Percentiles rank a stretch among this genome's conserved stretches.
Evolutionary conservation across 192 early-diverging fungal genomes (phyloP).

Genomic region (Spizellomyces sp.): DNA sequence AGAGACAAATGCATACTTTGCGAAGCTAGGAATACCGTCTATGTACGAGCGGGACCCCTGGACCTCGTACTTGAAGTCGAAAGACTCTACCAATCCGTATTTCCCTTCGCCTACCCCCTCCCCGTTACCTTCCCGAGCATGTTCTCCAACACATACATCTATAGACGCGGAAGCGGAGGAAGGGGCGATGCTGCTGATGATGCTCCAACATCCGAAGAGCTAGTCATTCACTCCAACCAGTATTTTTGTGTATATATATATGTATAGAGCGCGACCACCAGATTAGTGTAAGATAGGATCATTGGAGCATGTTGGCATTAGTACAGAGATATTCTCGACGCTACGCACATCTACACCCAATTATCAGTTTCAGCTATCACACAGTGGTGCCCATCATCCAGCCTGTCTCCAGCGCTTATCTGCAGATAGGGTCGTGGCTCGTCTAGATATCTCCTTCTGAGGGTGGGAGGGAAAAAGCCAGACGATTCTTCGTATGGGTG

Average conservation of each 20-base stretch:
- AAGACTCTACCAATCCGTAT: constrained; percentile 11
- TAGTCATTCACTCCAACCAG: not conserved
- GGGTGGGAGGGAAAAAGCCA: constrained; percentile 33
- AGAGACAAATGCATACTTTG: constrained; percentile 16
- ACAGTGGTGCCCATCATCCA: no score
- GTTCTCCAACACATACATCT: not conserved
- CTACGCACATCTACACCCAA: no score
- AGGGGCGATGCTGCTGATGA: constrained; percentile 29
- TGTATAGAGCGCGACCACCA: no score
- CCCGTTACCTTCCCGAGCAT: constrained; percentile 15
- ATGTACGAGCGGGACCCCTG: not conserved
- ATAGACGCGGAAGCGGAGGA: constrained; percentile 23
- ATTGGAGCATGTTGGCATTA: no score
- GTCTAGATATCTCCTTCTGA: no score
- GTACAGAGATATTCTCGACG: no score
- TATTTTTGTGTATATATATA: not conserved
- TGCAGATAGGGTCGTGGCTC: no score
- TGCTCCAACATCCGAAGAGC: constrained; percentile 10
- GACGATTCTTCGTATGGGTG: constrained; percentile 32
- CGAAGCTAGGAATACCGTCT: constrained; percentile 8
- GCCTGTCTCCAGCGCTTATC: no score
- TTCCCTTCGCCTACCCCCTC: constrained; percentile 23
- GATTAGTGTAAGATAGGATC: no score
- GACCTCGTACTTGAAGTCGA: not conserved
- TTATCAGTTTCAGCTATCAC: no score